Evolutionary conservation across 2,329 filamentous ascomycete genomes (phyloP), one percentile per base, ranked within the genome.

Genomic region (Aspergillus unguis): DNA sequence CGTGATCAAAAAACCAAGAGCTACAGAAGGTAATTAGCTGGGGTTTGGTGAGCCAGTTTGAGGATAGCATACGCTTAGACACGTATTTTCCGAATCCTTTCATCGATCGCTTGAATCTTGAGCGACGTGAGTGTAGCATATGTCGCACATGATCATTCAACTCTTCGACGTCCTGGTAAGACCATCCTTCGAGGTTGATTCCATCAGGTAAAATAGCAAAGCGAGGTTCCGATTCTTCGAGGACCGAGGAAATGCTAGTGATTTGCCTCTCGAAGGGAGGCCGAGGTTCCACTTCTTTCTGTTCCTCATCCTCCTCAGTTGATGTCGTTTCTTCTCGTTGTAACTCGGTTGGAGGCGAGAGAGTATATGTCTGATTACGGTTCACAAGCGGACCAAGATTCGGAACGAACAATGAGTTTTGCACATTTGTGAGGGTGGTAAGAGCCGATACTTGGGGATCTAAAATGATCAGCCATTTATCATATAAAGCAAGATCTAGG

Each of bases 121-220:
- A 87, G 11, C 88, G 82, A 50, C 84, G 83, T 5, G 90, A 95
- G 71, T 95, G 90, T 38, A 95, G 73, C 83, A 94, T 90, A 66
- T 95, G 90, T 31, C 90, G 81, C 17, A 95, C 90, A 66, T 92
- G 86, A 60, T 95, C 90, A 63, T 95, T 90, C 36, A 95, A 75
- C 65, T 90, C 85, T 55, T 80, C 79, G 65, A 90, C 86, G 56
- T 95, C 90, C 44, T 85, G 83, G 5, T 81, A 79, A 2, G 75
- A 84, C 90, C 90, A 95, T 9, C 86, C 87, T 5, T 88, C 83
- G 0, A 95, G 75, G 2, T 78, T 81, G 4, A 84, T 80, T 2
- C 87, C 87, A 53, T 91, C 86, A 0, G 90, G 90, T 1, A 94
- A 78, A 5, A 92, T 86, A 25, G 90, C 90, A 68, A 88, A 94